Percentiles rank a stretch among this genome's conserved stretches.
Conservation (phyloP, 441 rosid genomes). For the Adansonia grandidieri region DNA sequence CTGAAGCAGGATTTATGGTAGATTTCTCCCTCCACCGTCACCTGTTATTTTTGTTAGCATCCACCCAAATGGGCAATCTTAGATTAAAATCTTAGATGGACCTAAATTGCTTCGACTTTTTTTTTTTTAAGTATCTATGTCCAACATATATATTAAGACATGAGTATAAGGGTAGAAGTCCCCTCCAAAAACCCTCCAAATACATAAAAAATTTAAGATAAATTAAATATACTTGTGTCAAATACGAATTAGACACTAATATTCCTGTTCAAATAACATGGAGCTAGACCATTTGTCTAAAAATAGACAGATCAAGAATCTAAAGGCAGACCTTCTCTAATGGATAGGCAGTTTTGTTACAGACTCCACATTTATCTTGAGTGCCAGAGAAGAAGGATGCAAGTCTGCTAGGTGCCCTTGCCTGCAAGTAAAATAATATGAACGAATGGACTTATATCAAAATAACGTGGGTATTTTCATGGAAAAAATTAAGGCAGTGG, state of each 20-base stretch:
- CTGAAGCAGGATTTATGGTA: slow-evolving; percentile 53
- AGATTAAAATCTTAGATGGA: too few species aligned
- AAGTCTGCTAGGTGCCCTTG: slow-evolving; percentile 43
- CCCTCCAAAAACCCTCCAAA: too few species aligned
- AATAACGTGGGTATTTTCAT: not conserved
- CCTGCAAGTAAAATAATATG: slow-evolving; percentile 27
- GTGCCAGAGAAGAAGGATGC: slow-evolving; percentile 49
- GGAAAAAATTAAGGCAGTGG: not conserved
- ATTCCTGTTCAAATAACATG: too few species aligned
- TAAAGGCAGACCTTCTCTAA: slow-evolving; percentile 40
- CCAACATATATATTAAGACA: too few species aligned
- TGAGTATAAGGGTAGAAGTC: too few species aligned
- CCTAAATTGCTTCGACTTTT: too few species aligned
- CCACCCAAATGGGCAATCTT: too few species aligned
- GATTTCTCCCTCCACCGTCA: slow-evolving; percentile 47
- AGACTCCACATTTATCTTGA: slow-evolving; percentile 46
- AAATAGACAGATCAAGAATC: not conserved
- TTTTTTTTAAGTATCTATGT: too few species aligned
- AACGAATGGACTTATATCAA: not conserved
- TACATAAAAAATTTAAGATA: too few species aligned
- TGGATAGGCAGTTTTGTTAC: slow-evolving; percentile 47
- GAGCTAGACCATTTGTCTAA: too few species aligned
- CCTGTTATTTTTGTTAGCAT: slow-evolving; percentile 28
- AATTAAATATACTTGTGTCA: too few species aligned
- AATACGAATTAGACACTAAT: too few species aligned